Base-by-base conservation (phyloP, 306 rosid species). In the Cyclanthera cordifolia region DNA sequence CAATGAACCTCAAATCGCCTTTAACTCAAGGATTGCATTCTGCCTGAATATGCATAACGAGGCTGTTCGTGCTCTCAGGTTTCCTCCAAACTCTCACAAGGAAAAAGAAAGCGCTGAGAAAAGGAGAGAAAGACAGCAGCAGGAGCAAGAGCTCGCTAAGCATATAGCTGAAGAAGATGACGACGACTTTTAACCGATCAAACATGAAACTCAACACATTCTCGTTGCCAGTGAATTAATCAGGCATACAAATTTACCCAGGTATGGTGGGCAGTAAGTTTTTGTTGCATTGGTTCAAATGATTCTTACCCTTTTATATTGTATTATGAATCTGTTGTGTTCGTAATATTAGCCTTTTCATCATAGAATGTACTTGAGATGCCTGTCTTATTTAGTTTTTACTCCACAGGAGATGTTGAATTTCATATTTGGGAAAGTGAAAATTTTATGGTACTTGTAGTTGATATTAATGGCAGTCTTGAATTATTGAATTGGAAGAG, bases 11-110 rank as follows among this genome's bases (percentile, higher is more conserved):
- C 96, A 87, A 76, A 58, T 81, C 71, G 98, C 96, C 66, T 93
- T 93, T 16, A 92, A 93, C 91, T 89, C 96, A 12, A 85, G 96
- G 55, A 89, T 93, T 77, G 94, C 95, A 8, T 89, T 94, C 74
- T 93, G 98, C 83, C 95, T 93, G 71, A 86, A 89, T 76, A 86
- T 93, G 91, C 95, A 93, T 72, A 93, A 93, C 50, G 96, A 89
- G 57, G 98, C 95, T 6, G 93, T 89, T 71, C 81, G 94, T 24
- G 96, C 99, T 3, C 83, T 82, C 34, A 65, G 86, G 53, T 82
- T 82, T 48, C 86, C 83, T 53, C 83, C 83, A 48, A 76, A 82
- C 17, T 79, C 81, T 59, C 86, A 82, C 76, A 79, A 79, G 71
- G 86, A 79, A 53, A 82, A 79, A 46, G 86, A 82, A 76, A 82